Percentiles rank a stretch among this genome's conserved stretches.
Conservation (phyloP, 441 rosid species). For the Daphne laureola region DNA sequence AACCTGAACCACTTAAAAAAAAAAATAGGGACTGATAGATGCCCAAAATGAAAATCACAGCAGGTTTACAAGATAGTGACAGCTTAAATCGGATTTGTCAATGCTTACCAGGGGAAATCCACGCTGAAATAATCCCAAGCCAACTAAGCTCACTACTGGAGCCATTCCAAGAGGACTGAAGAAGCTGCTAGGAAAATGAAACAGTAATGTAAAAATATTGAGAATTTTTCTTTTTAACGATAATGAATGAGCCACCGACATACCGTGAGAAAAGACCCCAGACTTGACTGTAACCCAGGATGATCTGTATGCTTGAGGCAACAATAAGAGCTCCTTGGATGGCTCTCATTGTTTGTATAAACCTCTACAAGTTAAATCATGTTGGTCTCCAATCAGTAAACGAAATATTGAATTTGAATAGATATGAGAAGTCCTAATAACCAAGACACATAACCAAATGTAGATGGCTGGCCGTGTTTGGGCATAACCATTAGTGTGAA, state of each 20-base stretch:
- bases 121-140: constrained; percentile 61
- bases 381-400: constrained; percentile 9
- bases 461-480: too few species aligned
- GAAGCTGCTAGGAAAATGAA: constrained; percentile 29
- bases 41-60: too few species aligned
- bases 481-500: too few species aligned
- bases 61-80: too few species aligned
- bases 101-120: constrained; percentile 57
- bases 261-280: constrained; percentile 77
- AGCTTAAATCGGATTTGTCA: not conserved
- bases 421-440: too few species aligned
- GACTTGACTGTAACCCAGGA: constrained; percentile 64
- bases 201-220: not conserved
- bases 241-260: constrained; percentile 3
- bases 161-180: constrained; percentile 76
- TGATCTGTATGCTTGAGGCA: constrained; percentile 62
- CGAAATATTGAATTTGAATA: too few species aligned
- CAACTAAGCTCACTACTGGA: constrained; percentile 71
- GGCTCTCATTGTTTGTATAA: constrained; percentile 62
- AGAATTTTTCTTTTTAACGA: not conserved
- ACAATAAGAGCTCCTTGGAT: constrained; percentile 70
- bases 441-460: too few species aligned
- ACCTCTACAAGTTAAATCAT: constrained; percentile 50
- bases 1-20: too few species aligned
- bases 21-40: too few species aligned